phyloP scores from a whole-genome alignment of 495 filamentous ascomycete genomes.

The Aspergillus ostianus region DNA sequence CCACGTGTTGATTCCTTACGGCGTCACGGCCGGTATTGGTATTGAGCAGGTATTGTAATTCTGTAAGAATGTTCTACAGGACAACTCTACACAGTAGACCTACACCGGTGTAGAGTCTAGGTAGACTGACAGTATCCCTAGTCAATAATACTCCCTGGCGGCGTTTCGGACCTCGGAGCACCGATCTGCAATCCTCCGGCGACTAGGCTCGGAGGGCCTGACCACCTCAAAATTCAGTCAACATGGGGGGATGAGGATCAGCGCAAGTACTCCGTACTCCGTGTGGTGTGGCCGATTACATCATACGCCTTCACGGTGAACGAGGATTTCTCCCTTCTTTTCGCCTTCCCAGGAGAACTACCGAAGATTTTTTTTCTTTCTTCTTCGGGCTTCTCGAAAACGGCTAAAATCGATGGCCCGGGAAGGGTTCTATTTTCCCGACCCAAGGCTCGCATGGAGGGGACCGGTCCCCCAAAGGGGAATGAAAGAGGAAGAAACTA shows the following conservation, averaged over 20 bases:
- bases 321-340: background rate
- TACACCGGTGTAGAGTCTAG: no score
- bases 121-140: no score
- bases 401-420: background rate
- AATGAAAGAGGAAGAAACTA: background rate
- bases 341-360: background rate
- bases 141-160: no score
- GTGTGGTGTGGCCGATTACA: background rate
- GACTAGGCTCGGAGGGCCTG: no score
- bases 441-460: background rate
- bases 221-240: background rate
- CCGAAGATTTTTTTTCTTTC: background rate
- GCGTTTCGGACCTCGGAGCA: background rate
- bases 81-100: no score
- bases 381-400: background rate
- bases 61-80: no score
- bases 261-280: no score
- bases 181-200: background rate
- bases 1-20: conserved; percentile 17
- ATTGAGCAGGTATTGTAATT: no score
- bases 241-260: background rate
- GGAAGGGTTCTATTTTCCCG: background rate
- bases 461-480: no score
- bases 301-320: background rate
- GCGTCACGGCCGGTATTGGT: no score